Evolutionary conservation across 192 early-diverging fungal species (phyloP).

Genomic region (Dissophora ornata): DNA sequence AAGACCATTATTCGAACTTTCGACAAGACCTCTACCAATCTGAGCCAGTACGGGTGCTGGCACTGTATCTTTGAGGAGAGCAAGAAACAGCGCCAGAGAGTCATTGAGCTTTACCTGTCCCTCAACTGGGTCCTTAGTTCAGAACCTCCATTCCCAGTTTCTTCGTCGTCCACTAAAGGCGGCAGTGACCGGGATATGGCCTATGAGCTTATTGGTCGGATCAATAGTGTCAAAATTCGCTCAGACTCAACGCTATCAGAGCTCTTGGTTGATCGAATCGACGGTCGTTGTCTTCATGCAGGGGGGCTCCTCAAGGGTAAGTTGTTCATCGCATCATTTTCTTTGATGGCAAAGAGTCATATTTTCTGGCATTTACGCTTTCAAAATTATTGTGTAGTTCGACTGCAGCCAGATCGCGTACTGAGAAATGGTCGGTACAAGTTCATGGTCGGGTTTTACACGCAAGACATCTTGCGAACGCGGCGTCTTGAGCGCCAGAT

Average conservation of each 20-base stretch:
- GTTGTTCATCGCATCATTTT: background rate
- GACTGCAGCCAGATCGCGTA: constrained; percentile 19
- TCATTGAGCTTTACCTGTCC: constrained; percentile 16
- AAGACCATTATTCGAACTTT: constrained; percentile 7
- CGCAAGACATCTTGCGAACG: constrained; percentile 16
- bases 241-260: constrained; percentile 44
- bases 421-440: constrained; percentile 25
- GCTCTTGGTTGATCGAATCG: constrained; percentile 5
- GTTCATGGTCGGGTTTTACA: constrained; percentile 29
- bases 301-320: constrained; percentile 29
- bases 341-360: background rate
- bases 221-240: constrained; percentile 27
- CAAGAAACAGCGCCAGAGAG: background rate
- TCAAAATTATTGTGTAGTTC: constrained; percentile 8
- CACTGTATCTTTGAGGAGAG: constrained; percentile 33
- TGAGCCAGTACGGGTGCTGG: constrained; percentile 27
- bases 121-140: constrained; percentile 3
- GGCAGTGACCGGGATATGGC: background rate
- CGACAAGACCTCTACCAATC: constrained; percentile 3
- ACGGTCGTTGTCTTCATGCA: constrained; percentile 12
- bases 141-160: background rate
- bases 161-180: background rate
- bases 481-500: constrained; percentile 1
- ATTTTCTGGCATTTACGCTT: background rate
- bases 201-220: constrained; percentile 20